These are phyloP conservation scores for Penicillium sp. DNA, from an alignment of 2,329 filamentous ascomycete species.

Conservation along the genomic window DNA sequence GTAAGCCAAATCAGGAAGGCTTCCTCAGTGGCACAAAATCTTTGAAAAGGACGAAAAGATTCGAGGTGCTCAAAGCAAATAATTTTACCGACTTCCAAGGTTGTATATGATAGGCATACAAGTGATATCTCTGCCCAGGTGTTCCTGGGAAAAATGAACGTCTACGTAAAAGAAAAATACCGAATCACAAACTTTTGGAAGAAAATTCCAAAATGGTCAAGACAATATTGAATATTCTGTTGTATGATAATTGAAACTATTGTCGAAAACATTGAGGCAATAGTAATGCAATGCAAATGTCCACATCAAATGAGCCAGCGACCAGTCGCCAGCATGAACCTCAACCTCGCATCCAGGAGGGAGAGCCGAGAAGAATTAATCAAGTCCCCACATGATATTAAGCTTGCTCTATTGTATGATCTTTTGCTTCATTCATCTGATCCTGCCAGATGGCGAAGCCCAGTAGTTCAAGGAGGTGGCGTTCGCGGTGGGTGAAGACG, in stretches of 20 bases:
- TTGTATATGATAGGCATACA: too few relatives aligned
- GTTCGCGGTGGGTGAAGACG: constrained; percentile 24
- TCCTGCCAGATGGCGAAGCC: constrained; percentile 24
- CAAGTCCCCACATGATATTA: background rate
- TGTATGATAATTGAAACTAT: background rate
- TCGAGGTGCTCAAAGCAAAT: too few relatives aligned
- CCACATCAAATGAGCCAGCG: background rate
- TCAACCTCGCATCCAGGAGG: background rate
- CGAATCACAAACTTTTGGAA: too few relatives aligned
- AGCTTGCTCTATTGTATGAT: background rate
- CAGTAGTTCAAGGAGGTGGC: constrained; percentile 24
- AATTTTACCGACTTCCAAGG: too few relatives aligned
- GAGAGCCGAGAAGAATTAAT: background rate
- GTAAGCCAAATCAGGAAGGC: too few relatives aligned
- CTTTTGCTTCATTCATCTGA: constrained; percentile 9
- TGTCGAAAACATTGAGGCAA: background rate
- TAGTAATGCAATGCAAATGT: constrained; percentile 5
- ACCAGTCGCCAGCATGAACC: background rate
- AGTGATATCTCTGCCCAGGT: too few relatives aligned
- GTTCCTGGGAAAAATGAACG: too few relatives aligned
- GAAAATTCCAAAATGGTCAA: background rate
- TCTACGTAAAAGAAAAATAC: too few relatives aligned
- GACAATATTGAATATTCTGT: background rate
- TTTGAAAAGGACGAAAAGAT: too few relatives aligned
- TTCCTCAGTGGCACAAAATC: too few relatives aligned